Base-by-base conservation (phyloP, 306 rosid species). In the Quercus ilex region DNA sequence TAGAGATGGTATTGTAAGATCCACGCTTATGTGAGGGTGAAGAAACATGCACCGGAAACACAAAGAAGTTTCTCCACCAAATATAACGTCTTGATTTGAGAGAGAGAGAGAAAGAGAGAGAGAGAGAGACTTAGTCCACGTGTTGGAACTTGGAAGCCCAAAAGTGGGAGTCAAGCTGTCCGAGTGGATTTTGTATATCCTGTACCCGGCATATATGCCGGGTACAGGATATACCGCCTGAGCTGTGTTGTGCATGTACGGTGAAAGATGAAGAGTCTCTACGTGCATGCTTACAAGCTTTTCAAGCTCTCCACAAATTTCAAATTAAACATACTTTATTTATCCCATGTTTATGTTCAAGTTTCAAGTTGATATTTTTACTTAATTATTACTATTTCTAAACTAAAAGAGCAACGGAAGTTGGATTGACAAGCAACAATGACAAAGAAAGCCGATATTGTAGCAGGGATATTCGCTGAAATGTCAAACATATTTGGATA, bases 381-480 rank as follows among this genome's bases (percentile, higher is more conserved):
- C 46, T 41, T 41, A 41, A 8, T 41, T 41, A 5, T 23, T 59
- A 10, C 4, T 23, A 59, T 20, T 28, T 6, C 10, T 14, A 14
- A 28, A 28, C 30, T 13, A 63, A 1, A 63, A 6, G 21, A 5
- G 38, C 28, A 73, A 19, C 10, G 4, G 55, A 56, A 68, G 35
- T 55, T 59, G 71, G 38, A 41, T 76, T 41, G 31, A 56, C 23
- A 79, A 67, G 71, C 56, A 83, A 41, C 15, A 55, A 73, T 30
- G 60, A 15, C 38, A 74, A 71, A 20, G 41, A 71, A 82, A 72
- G 80, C 87, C 95, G 85, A 79, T 6, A 79, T 82, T 78, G 14
- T 55, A 43, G 96, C 86, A 87, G 69, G 56, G 69, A 86, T 79
- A 78, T 53, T 74, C 83, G 96, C 86, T 76, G 77, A 71, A 57